Evolutionary conservation across 2,329 filamentous ascomycete species (phyloP).

Genomic region (Dryadomyces quercus-mongolicae): DNA sequence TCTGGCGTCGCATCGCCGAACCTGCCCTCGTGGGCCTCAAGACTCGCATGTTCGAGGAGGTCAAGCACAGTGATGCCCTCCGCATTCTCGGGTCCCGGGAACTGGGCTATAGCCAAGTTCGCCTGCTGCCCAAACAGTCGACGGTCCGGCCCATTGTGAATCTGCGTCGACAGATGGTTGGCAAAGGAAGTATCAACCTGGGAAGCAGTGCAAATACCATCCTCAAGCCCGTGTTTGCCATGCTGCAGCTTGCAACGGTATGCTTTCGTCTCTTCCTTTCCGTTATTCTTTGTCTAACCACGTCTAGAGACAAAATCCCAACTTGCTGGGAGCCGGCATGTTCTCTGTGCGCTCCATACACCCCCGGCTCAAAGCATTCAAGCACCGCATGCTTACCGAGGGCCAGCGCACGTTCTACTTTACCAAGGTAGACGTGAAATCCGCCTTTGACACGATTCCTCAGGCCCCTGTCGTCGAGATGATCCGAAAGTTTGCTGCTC

Average conservation of each 20-base stretch:
- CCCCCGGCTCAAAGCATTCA: constrained; percentile 58
- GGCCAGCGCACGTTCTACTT: constrained; percentile 53
- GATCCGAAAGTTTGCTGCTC: constrained; percentile 42
- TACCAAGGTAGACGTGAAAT: constrained; percentile 82
- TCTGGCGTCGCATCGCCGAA: constrained; percentile 69
- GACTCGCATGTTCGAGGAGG: constrained; percentile 63
- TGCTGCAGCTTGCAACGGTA: constrained; percentile 70
- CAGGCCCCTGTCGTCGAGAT: constrained; percentile 61
- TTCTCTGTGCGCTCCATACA: constrained; percentile 77
- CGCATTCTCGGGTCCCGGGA: constrained; percentile 46
- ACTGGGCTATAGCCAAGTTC: constrained; percentile 66
- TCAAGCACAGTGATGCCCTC: constrained; percentile 45
- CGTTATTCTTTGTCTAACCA: background rate
- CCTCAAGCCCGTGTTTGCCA: constrained; percentile 57
- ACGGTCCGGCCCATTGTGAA: constrained; percentile 83
- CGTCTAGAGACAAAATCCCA: constrained; percentile 26
- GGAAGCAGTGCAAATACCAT: constrained; percentile 55
- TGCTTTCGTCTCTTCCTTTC: constrained; percentile 1
- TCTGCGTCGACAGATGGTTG: constrained; percentile 49
- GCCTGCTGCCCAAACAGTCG: constrained; percentile 68
- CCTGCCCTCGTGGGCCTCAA: constrained; percentile 60
- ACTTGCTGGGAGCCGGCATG: constrained; percentile 62
- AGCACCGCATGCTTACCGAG: constrained; percentile 28
- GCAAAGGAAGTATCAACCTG: constrained; percentile 40
- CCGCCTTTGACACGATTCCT: constrained; percentile 92